Base-by-base conservation (phyloP, 805 yeast species). In the Barnettozyma wickerhamii region DNA sequence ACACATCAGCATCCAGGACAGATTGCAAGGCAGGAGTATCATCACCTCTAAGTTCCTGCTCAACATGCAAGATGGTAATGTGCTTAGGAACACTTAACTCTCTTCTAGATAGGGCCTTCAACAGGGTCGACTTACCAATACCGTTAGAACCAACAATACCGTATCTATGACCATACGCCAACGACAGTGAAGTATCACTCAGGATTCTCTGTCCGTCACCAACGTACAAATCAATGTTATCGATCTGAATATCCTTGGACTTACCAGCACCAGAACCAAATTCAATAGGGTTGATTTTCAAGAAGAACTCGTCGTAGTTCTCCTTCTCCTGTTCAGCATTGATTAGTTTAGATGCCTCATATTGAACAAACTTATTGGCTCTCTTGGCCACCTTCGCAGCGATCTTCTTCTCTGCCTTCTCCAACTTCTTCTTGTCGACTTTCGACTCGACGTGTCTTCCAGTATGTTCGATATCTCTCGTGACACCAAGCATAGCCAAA, bases 61-160 rank as follows among this genome's bases (percentile, higher is more conserved):
- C 99, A 42, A 93, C 99, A 57, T 93, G 96, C 52, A 93, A 72
- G 63, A 93, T 86, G 2, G 98, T 86, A 48, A 93, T 91, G 62
- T 93, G 98, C 54, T 86, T 89, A 12, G 99, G 98, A 52, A 93
- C 84, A 43, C 88, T 80, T 53, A 93, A 71, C 59, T 93, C 99
- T 75, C 99, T 83, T 62, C 95, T 78, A 1, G 97, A 83, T 40
- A 93, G 69, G 0, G 99, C 99, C 51, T 87, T 75, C 59, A 93
- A 70, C 40, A 93, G 68, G 0, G 99, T 93, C 33, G 98, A 90
- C 64, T 93, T 93, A 81, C 99, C 99, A 52, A 93, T 90, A 91
- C 99, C 99, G 69, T 93, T 93, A 61, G 90, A 95, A 64, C 99
- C 99, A 33, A 93, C 96, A 39, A 93, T 68, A 78, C 99, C 99